Conservation (phyloP, 2,329 filamentous ascomycete genomes). For the Rutstroemia sp. region DNA sequence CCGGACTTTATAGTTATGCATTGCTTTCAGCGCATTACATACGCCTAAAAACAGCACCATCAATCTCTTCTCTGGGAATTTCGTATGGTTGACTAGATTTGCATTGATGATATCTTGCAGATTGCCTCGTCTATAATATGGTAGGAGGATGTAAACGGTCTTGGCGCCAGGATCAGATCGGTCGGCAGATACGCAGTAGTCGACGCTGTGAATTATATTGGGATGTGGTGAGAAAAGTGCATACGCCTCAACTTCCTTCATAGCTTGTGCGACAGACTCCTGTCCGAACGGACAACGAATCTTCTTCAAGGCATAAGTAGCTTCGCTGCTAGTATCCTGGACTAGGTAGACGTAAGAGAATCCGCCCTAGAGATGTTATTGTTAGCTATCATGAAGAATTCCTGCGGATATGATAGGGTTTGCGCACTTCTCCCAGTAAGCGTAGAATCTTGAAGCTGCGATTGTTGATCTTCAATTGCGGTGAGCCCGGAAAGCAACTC, state of each 20-base stretch:
- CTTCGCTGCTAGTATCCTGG: slow-evolving; percentile 75
- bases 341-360: slow-evolving; percentile 99
- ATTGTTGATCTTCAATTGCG: slow-evolving; percentile 90
- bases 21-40: slow-evolving; percentile 76
- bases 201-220: slow-evolving; percentile 80
- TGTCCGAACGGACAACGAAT: slow-evolving; percentile 97
- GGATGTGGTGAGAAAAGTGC: slow-evolving; percentile 75
- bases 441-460: slow-evolving; percentile 94
- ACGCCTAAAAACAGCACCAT: slow-evolving; percentile 91
- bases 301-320: slow-evolving; percentile 94
- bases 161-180: slow-evolving; percentile 63
- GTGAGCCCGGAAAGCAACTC: slow-evolving; percentile 91
- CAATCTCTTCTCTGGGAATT: slow-evolving; percentile 78
- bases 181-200: slow-evolving; percentile 75
- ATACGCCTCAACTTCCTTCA: slow-evolving; percentile 97
- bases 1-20: slow-evolving; percentile 81
- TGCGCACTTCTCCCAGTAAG: slow-evolving; percentile 75
- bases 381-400: slow-evolving; percentile 12
- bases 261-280: slow-evolving; percentile 87
- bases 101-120: slow-evolving; percentile 98
- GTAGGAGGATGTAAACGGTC: slow-evolving; percentile 92
- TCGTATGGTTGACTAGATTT: slow-evolving; percentile 89
- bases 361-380: slow-evolving; percentile 56
- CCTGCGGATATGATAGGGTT: neutral
- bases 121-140: slow-evolving; percentile 92